A percentile compares a stretch with the other conserved stretches of the same genome.
phyloP scores from a whole-genome alignment of 768 basidiomycete species.

The Hericium erinaceus region DNA sequence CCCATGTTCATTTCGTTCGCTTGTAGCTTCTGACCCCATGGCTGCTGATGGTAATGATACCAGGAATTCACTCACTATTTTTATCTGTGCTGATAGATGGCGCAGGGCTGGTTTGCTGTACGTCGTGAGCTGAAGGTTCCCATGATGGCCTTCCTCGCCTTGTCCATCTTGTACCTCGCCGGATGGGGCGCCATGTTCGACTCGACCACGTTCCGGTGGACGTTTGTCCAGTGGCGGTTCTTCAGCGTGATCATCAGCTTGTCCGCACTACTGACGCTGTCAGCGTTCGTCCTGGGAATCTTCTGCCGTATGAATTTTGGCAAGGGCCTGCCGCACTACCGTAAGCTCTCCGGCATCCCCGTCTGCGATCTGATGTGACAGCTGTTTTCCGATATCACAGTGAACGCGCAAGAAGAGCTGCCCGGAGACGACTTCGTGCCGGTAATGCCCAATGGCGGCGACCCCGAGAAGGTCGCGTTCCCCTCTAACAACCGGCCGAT shows the following conservation, averaged over 20 bases:
- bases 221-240: slow-evolving; percentile 65
- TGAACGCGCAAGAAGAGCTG: slow-evolving; percentile 45
- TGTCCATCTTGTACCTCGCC: slow-evolving; percentile 52
- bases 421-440: slow-evolving; percentile 33
- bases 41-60: slow-evolving; percentile 43
- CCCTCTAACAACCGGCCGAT: slow-evolving; percentile 42
- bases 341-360: slow-evolving; percentile 32
- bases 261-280: slow-evolving; percentile 47
- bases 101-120: slow-evolving; percentile 67
- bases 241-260: slow-evolving; percentile 54
- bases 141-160: slow-evolving; percentile 53
- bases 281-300: slow-evolving; percentile 51
- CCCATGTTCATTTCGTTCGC: neutral
- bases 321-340: slow-evolving; percentile 57
- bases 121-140: slow-evolving; percentile 52
- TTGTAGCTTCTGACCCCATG: slow-evolving; percentile 36
- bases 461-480: slow-evolving; percentile 48
- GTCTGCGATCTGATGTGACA: neutral
- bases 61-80: neutral
- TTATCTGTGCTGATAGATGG: too few relatives aligned
- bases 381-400: slow-evolving; percentile 22
- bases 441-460: slow-evolving; percentile 23
- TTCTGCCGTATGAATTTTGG: slow-evolving; percentile 69
- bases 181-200: slow-evolving; percentile 71
- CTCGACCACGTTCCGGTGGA: slow-evolving; percentile 67